Base-by-base conservation (phyloP, 2,329 filamentous ascomycete genomes). In the Penicillium sclerotiorum region DNA sequence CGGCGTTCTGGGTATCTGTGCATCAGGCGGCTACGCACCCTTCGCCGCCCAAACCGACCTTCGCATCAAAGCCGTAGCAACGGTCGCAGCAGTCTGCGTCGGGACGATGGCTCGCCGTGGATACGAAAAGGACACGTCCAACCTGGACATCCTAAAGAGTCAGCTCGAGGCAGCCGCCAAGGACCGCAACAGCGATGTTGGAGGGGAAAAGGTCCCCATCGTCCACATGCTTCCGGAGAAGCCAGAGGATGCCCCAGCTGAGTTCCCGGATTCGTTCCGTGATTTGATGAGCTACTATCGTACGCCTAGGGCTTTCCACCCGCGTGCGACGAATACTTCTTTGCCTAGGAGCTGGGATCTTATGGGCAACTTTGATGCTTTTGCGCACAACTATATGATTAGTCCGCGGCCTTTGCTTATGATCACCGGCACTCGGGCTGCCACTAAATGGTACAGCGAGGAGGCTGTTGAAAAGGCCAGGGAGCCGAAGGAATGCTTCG, bases 11-110 rank as follows among this genome's bases (percentile, higher is more conserved):
- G 73, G 73, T 2, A 70, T 76, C 45, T 75, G 72, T 45, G 68
- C 65, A 1, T 65, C 63, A 0, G 72, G 73, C 11, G 59, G 57
- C 18, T 75, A 74, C 42, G 64, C 58, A 2, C 53, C 63, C 6
- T 64, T 60, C 41, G 69, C 72, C 1, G 65, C 73, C 6, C 63
- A 68, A 46, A 61, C 66, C 3, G 69, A 77, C 39, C 36, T 50
- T 8, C 72, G 73, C n/a, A 69, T 76, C 54, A 68, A 68, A 45
- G 71, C 70, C 7, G 52, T 71, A 6, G 73, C 68, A 2, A 70
- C 67, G 2, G 49, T 68, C 11, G 64, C 57, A 28, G 62, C 57
- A 2, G 65, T 62, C 1, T 65, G 63, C 43, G 51, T 72, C n/a
- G 70, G 72, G 21, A 41, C 45, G 22, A 60, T 65, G 50, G 54